Percentiles rank a stretch among this genome's conserved stretches.
phyloP scores from a whole-genome alignment of 169 alveolate species.

The Cryptosporidium ryanae region DNA sequence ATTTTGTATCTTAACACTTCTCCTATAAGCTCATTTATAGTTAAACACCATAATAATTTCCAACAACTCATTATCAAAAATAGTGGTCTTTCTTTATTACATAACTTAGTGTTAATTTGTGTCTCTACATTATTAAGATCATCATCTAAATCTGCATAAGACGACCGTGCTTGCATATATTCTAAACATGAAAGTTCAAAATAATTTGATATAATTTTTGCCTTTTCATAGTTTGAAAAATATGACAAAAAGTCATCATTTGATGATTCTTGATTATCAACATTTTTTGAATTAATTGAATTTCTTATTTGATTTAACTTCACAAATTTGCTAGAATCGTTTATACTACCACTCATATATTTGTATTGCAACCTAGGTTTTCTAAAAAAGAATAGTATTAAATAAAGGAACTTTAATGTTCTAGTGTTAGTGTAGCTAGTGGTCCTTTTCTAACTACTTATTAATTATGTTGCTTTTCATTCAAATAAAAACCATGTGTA shows the following conservation, averaged over 20 bases:
- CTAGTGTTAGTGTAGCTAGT: no score
- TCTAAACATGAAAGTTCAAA: constrained; percentile 48
- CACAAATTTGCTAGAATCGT: no score
- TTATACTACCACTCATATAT: no score
- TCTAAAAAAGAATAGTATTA: no score
- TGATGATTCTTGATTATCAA: no score
- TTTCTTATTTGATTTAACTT: no score
- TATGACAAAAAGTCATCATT: neutral
- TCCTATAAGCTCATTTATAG: constrained; percentile 59
- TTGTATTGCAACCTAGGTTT: no score
- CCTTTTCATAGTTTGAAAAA: constrained; percentile 18
- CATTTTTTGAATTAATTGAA: no score
- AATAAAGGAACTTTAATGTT: no score
- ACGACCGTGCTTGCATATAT: constrained; percentile 28
- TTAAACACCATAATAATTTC: constrained; percentile 69
- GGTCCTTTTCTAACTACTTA: no score
- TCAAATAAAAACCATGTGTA: no score
- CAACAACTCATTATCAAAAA: constrained; percentile 57
- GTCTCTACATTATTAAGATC: neutral
- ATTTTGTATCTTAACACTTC: constrained; percentile 50
- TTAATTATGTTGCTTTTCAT: no score
- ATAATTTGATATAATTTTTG: constrained; percentile 58
- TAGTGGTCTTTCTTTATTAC: constrained; percentile 1
- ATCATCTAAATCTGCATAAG: neutral
- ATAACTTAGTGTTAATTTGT: neutral